Base-by-base conservation (phyloP, 768 basidiomycete species). In the Clitopilus hobsonii region DNA sequence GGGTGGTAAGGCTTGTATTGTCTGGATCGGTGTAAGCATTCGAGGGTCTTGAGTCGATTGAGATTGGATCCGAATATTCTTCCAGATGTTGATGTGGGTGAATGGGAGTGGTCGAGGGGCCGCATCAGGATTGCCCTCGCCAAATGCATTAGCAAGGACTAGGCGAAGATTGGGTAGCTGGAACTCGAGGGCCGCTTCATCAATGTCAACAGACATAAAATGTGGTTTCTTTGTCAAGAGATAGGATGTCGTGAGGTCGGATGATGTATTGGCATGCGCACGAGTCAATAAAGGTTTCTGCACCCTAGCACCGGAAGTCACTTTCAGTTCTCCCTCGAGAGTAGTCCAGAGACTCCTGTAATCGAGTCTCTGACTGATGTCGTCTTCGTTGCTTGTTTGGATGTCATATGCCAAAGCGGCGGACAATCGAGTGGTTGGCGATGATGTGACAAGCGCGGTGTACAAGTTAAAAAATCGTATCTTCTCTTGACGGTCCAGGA, bases 401-500 rank as follows among this genome's bases (percentile, higher is more conserved):
- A 10, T 16, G 23, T 54, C 38, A 14, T 27, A 38, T 25, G 38
- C 38, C 7, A 29, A 5, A 11, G 47, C 53, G 5, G 26, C 16
- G 8, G 28, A 25, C 6, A 23, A 28, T 38, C 27, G 23, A 26
- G 47, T 20, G 25, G 26, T 45, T 27, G 26, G 16, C 18, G 18
- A 26, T n/a, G 23, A 18, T 27, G 14, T 29, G 18, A 10, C 38
- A 25, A 41, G 47, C 18, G 22, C 27, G 38, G 30, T 45, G 20
- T 45, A 54, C 7, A 54, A 26, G 10, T 54, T 26, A 32, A 54
- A 54, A 22, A 55, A 30, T 3, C 54, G 10, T 13, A 55, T 36
- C 54, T 27, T 26, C 25, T 54, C 53, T 23, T 54, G 25, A 22
- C 24, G 38, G 26, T 54, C 38, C 8, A 54, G 53, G 27, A 54